These are phyloP conservation scores for Chimonanthus salicifolius DNA, from an alignment of 164 flowering plant genomes.

Conservation along the genomic window DNA sequence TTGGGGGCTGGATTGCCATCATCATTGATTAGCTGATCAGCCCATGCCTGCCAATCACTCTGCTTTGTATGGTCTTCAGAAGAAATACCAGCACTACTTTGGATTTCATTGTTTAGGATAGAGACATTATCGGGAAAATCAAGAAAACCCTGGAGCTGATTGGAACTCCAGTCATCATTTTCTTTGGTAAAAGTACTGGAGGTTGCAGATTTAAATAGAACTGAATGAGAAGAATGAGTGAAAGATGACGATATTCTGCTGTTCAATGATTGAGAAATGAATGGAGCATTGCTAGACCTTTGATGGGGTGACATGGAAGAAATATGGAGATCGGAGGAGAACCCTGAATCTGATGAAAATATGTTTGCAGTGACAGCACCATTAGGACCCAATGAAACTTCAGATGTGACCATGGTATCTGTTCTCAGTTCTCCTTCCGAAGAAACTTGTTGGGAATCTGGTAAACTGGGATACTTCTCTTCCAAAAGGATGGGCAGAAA, in stretches of 20 bases:
- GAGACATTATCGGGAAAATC: conserved; percentile 45
- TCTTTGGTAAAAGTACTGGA: conserved; percentile 38
- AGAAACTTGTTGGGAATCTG: conserved; percentile 48
- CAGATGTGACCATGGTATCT: conserved; percentile 27
- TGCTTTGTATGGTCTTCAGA: conserved; percentile 50
- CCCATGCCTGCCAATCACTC: conserved; percentile 80
- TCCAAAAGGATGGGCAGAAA: conserved; percentile 45
- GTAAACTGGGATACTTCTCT: conserved; percentile 48
- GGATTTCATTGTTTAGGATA: conserved; percentile 37
- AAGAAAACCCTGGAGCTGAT: conserved; percentile 48
- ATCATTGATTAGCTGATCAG: conserved; percentile 70
- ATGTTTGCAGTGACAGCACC: conserved; percentile 62
- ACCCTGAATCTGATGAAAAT: conserved; percentile 69
- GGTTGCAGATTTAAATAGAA: conserved; percentile 32
- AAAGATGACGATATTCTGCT: conserved; percentile 27
- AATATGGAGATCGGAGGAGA: conserved; percentile 62
- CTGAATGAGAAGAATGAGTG: conserved; percentile 39
- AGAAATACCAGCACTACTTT: conserved; percentile 29
- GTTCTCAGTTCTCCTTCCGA: conserved; percentile 44
- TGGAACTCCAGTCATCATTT: conserved; percentile 57
- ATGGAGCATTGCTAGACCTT: conserved; percentile 41
- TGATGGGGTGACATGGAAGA: conserved; percentile 45
- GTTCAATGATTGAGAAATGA: conserved; percentile 47
- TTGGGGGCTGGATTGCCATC: conserved; percentile 49
- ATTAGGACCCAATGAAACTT: conserved; percentile 35